Evolutionary conservation across 2,329 filamentous ascomycete species (phyloP).

Genomic region (Botrytis medusae): DNA sequence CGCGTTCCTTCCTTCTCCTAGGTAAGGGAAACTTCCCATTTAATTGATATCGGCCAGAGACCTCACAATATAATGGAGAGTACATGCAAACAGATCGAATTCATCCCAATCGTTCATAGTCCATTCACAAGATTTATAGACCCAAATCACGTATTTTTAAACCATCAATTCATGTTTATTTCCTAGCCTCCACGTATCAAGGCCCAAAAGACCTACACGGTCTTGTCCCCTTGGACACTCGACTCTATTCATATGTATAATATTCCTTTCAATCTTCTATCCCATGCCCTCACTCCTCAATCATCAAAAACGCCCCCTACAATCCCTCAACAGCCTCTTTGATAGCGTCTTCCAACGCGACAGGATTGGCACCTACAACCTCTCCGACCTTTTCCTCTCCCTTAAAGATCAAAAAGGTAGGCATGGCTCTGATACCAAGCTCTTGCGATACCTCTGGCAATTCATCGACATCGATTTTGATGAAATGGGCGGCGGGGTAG

Average conservation of each 20-base stretch:
- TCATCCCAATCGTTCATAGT: not conserved
- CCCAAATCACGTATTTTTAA: not conserved
- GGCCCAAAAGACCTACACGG: not conserved
- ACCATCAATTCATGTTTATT: not conserved
- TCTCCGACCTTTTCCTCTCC: constrained; percentile 69
- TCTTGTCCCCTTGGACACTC: not conserved
- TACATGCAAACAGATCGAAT: accelerated
- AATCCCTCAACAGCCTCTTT: constrained; percentile 5
- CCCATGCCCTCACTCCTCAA: not conserved
- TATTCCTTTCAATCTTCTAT: not conserved
- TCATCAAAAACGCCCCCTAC: not conserved
- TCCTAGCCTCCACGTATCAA: not conserved
- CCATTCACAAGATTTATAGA: not conserved
- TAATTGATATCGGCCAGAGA: accelerated
- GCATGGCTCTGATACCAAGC: constrained; percentile 85
- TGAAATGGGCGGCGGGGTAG: constrained; percentile 67
- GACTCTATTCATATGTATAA: not conserved
- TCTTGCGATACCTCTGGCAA: constrained; percentile 72
- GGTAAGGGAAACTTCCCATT: not conserved
- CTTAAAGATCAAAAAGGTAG: constrained; percentile 86
- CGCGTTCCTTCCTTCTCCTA: not conserved
- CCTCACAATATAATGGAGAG: not conserved
- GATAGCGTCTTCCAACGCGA: constrained; percentile 54
- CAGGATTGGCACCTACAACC: constrained; percentile 79
- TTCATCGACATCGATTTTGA: constrained; percentile 89